A percentile compares a stretch with the other conserved stretches of the same genome.
These are phyloP conservation scores for Wickerhamiella occidentalis DNA, from an alignment of 805 yeast genomes.

Conservation along the genomic window DNA sequence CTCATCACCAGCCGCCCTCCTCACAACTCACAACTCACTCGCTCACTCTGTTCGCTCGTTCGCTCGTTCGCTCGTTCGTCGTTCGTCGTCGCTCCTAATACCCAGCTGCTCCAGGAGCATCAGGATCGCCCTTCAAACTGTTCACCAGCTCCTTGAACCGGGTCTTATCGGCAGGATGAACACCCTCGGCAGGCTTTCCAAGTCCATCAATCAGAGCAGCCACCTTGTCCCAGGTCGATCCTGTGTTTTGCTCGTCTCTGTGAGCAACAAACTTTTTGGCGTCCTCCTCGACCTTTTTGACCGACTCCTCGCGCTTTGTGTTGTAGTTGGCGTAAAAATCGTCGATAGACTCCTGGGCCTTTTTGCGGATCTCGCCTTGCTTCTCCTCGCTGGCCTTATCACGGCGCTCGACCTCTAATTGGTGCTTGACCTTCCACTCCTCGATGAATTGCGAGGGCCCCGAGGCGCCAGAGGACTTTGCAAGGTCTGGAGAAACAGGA, in stretches of 20 bases:
- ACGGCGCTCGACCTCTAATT: slow-evolving; percentile 63
- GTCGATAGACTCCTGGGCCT: slow-evolving; percentile 74
- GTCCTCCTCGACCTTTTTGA: slow-evolving; percentile 51
- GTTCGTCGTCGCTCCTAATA: no score
- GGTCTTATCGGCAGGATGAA: slow-evolving; percentile 48
- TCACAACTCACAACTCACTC: no score
- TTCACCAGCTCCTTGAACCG: slow-evolving; percentile 54
- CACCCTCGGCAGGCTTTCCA: slow-evolving; percentile 28
- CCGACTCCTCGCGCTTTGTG: slow-evolving; percentile 59
- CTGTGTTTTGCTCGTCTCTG: slow-evolving; percentile 45
- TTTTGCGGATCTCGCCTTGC: slow-evolving; percentile 52
- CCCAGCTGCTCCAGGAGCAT: slow-evolving; percentile 69
- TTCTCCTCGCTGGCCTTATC: slow-evolving; percentile 58
- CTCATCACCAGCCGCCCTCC: no score
- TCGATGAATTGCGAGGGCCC: slow-evolving; percentile 32
- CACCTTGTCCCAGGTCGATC: slow-evolving; percentile 51
- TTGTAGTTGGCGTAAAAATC: slow-evolving; percentile 88
- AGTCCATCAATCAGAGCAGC: slow-evolving; percentile 40
- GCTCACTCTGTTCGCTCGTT: no score
- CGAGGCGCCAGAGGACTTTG: neutral
- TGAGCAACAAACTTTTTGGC: slow-evolving; percentile 59
- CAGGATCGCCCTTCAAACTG: slow-evolving; percentile 54
- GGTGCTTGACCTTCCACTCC: slow-evolving; percentile 77
- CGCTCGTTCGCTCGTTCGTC: no score
- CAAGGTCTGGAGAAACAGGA: neutral